Evolutionary conservation across 441 rosid species (phyloP).

Genomic region (Dalechampia spathulata): DNA sequence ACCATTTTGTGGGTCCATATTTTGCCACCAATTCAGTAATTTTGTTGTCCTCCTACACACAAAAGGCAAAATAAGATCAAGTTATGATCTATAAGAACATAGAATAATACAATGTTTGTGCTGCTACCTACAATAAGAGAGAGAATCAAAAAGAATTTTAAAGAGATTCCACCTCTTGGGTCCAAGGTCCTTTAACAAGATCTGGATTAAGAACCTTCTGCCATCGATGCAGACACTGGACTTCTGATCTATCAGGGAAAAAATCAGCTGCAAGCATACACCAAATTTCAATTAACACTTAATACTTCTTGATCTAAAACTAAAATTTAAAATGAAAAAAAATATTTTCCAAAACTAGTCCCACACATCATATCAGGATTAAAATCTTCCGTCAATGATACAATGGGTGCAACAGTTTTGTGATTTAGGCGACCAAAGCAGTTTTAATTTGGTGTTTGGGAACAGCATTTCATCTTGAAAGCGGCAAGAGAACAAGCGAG

Average conservation of each 20-base stretch:
- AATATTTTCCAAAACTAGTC: background rate
- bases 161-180: conserved; percentile 63
- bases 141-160: conserved; percentile 6
- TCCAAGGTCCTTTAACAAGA: conserved; percentile 98
- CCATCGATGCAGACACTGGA: conserved; percentile 98
- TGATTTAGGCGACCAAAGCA: background rate
- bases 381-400: background rate
- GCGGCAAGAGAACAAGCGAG: no score
- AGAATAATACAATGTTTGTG: background rate
- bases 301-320: no score
- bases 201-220: conserved; percentile 98
- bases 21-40: conserved; percentile 65
- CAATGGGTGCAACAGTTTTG: background rate
- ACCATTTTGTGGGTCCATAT: conserved; percentile 95
- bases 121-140: conserved; percentile 9
- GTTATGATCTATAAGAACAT: background rate
- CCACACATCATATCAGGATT: background rate
- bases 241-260: conserved; percentile 88
- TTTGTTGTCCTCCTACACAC: conserved; percentile 79
- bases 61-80: conserved; percentile 6
- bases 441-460: no score
- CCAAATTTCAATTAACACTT: background rate
- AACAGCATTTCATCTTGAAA: no score
- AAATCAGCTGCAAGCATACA: conserved; percentile 58
- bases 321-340: no score